phyloP scores from a whole-genome alignment of 306 rosid species.

The Amphicarpaea edgeworthii region DNA sequence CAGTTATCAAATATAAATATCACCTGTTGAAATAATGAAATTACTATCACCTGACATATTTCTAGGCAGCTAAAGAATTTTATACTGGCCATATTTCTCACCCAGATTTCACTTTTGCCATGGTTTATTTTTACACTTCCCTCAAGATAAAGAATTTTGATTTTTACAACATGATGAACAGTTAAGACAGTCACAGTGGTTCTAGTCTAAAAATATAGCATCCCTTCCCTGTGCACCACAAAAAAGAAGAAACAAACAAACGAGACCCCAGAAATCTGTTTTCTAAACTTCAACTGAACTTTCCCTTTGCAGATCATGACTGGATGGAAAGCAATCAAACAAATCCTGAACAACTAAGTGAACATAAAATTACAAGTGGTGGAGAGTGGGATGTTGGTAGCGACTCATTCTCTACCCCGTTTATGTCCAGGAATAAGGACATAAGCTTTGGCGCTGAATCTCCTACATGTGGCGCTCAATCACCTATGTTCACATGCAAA shows the following conservation, averaged over 20 bases:
- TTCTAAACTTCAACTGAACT: slow-evolving; percentile 26
- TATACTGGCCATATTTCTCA: too few species aligned
- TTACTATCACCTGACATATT: slow-evolving; percentile 1
- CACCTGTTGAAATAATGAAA: slow-evolving; percentile 1
- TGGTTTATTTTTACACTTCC: slow-evolving; percentile 4
- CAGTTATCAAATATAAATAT: not conserved
- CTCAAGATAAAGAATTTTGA: slow-evolving; percentile 5
- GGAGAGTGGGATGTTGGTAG: slow-evolving; percentile 54
- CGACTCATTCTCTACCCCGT: slow-evolving; percentile 64
- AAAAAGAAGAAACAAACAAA: not conserved
- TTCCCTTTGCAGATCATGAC: slow-evolving; percentile 65
- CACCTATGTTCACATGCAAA: slow-evolving; percentile 74
- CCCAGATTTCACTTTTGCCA: not conserved
- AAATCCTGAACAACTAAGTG: slow-evolving; percentile 51
- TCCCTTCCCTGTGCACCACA: not conserved
- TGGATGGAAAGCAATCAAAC: slow-evolving; percentile 66
- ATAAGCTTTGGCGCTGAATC: slow-evolving; percentile 76
- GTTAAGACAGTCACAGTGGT: slow-evolving; percentile 17
- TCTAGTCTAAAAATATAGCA: too few species aligned
- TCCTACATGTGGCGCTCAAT: slow-evolving; percentile 62
- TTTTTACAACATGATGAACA: not conserved
- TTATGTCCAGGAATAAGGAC: slow-evolving; percentile 80
- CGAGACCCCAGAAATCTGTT: not conserved
- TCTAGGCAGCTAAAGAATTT: not conserved
- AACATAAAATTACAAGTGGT: slow-evolving; percentile 42